A percentile compares a stretch with the other conserved stretches of the same genome.
Conservation (phyloP, 2,329 filamentous ascomycete species). For the Pseudogymnoascus sp. region DNA sequence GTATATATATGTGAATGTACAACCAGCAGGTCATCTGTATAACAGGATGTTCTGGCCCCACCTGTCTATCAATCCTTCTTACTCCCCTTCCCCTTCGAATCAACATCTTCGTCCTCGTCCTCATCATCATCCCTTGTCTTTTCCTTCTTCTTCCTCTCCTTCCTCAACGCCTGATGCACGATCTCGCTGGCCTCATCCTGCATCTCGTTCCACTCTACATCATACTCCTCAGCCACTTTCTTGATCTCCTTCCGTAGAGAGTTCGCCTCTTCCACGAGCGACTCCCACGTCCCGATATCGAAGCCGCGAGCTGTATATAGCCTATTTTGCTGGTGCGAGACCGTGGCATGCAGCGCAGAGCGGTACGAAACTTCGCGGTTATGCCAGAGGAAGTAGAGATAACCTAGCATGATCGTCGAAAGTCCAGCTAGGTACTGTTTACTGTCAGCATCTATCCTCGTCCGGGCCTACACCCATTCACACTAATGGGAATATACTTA, state of each 20-base stretch:
- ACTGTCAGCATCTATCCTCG: background rate
- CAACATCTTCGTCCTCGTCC: conserved; percentile 25
- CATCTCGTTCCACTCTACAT: conserved; percentile 80
- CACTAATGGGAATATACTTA: conserved; percentile 19
- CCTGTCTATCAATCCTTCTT: conserved; percentile 10
- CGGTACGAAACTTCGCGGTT: conserved; percentile 84
- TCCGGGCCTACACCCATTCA: background rate
- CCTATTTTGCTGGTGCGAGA: conserved; percentile 65
- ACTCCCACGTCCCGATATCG: conserved; percentile 68
- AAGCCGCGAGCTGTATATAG: conserved; percentile 72
- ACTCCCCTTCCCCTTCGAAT: conserved; percentile 14
- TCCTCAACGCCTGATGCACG: conserved; percentile 47
- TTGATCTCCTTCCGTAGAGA: conserved; percentile 69
- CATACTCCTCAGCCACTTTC: conserved; percentile 74
- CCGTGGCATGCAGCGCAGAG: conserved; percentile 78
- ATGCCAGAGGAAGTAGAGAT: conserved; percentile 90
- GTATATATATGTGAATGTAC: background rate
- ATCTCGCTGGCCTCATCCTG: conserved; percentile 63
- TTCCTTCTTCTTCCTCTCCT: conserved; percentile 35
- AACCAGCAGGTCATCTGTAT: background rate
- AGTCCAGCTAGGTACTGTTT: conserved; percentile 69
- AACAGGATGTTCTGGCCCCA: background rate
- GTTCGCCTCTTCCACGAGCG: conserved; percentile 72
- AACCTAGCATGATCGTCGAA: conserved; percentile 77
- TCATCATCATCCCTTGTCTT: conserved; percentile 31